phyloP scores from a whole-genome alignment of 208 protist genomes.

The Leptomonas seymouri region DNA sequence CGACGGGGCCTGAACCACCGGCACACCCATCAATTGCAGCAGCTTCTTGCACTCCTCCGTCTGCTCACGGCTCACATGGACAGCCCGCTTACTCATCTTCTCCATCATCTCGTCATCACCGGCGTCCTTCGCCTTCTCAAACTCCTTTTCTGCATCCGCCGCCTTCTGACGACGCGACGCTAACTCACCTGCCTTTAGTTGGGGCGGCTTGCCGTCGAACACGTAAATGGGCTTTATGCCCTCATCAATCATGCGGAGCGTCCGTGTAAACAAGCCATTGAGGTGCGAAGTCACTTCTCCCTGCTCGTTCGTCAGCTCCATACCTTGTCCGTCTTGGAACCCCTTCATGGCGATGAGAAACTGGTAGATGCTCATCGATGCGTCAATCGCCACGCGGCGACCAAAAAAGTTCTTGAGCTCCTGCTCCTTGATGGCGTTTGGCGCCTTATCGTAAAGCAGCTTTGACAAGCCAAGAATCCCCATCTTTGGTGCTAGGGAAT shows the following conservation, averaged over 20 bases:
- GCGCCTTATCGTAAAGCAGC: slow-evolving; percentile 95
- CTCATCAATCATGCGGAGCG: slow-evolving; percentile 97
- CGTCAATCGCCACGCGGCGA: slow-evolving; percentile 99
- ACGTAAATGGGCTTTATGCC: slow-evolving; percentile 99
- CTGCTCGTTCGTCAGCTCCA: slow-evolving; percentile 95
- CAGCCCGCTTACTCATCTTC: slow-evolving; percentile 95
- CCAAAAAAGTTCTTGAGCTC: slow-evolving; percentile 98
- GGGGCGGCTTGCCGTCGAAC: slow-evolving; percentile 99
- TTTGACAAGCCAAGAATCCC: slow-evolving; percentile 97
- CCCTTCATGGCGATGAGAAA: slow-evolving; percentile 98
- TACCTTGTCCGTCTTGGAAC: slow-evolving; percentile 84
- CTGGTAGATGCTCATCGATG: slow-evolving; percentile 99
- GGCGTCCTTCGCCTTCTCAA: slow-evolving; percentile 90
- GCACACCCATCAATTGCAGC: slow-evolving; percentile 98
- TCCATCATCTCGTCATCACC: slow-evolving; percentile 93
- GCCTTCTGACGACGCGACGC: slow-evolving; percentile 91
- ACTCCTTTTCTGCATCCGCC: slow-evolving; percentile 91
- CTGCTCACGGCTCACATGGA: slow-evolving; percentile 95
- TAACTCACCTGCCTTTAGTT: slow-evolving; percentile 96
- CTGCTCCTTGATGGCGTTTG: slow-evolving; percentile 89
- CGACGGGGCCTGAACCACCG: slow-evolving; percentile 95
- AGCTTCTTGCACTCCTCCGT: slow-evolving; percentile 99
- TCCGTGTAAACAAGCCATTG: slow-evolving; percentile 97
- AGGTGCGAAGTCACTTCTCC: slow-evolving; percentile 98
- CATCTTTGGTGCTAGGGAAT: slow-evolving; percentile 60